phyloP scores from a whole-genome alignment of 2,329 filamentous ascomycete genomes.

The Penicillium psychrosexuale region DNA sequence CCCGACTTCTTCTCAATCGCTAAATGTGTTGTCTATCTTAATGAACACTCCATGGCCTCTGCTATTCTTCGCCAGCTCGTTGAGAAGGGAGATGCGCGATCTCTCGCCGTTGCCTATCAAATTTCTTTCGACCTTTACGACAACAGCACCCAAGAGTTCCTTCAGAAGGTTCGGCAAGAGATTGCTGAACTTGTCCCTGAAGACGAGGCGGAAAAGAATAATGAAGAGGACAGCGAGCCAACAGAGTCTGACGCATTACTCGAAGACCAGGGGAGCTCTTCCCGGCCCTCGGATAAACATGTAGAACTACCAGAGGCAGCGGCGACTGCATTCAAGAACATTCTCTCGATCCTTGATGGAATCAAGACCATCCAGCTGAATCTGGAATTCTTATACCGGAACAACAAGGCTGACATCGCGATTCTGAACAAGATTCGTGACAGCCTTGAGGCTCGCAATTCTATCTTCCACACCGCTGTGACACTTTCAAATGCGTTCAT shows the following conservation, averaged over 20 bases:
- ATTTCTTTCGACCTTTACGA: conserved; percentile 98
- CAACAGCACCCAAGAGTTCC: conserved; percentile 95
- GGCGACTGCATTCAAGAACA: conserved; percentile 54
- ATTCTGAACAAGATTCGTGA: conserved; percentile 96
- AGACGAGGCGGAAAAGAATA: conserved; percentile 41
- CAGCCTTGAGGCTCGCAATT: conserved; percentile 91
- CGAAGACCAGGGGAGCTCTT: conserved; percentile 46
- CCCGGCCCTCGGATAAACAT: conserved; percentile 42
- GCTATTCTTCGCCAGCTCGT: conserved; percentile 80
- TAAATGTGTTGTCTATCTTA: conserved; percentile 93
- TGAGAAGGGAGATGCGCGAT: conserved; percentile 71
- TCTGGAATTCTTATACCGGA: conserved; percentile 92
- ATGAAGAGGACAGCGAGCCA: conserved; percentile 52
- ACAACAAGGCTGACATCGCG: conserved; percentile 85
- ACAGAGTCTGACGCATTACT: conserved; percentile 60
- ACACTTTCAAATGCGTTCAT: conserved; percentile 99
- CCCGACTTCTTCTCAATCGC: conserved; percentile 98
- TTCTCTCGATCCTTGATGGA: conserved; percentile 69
- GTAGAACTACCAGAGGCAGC: conserved; percentile 48
- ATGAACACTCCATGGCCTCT: conserved; percentile 87
- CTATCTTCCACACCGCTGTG: conserved; percentile 96
- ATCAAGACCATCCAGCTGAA: conserved; percentile 93
- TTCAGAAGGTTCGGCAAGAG: conserved; percentile 81
- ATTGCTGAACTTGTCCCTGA: conserved; percentile 59
- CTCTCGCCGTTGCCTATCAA: conserved; percentile 86